A percentile compares a stretch with the other conserved stretches of the same genome.
These are phyloP conservation scores for Pestalotiopsis sp. DNA, from an alignment of 2,329 filamentous ascomycete species.

Conservation along the genomic window DNA sequence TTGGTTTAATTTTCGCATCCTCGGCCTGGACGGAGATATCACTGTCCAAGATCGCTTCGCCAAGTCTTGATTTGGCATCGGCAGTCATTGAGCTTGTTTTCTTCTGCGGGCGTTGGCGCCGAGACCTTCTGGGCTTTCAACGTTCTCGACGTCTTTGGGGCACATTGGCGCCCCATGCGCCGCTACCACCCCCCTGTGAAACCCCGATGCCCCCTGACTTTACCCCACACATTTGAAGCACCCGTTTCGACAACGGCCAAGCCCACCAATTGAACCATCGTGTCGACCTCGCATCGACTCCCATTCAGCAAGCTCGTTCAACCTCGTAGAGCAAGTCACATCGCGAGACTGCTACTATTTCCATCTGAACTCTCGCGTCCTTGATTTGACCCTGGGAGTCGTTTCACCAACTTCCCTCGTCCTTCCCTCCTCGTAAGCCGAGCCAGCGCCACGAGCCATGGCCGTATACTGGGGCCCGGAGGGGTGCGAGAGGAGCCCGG, in stretches of 20 bases:
- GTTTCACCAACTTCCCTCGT: neutral
- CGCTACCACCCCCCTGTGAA: neutral
- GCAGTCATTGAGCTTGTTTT: neutral
- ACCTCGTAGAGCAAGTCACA: neutral
- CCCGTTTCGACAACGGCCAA: constrained; percentile 1
- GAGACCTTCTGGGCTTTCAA: neutral
- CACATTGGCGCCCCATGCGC: neutral
- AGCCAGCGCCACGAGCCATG: neutral
- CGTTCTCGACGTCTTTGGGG: neutral
- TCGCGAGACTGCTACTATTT: neutral
- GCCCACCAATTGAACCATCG: constrained; percentile 3
- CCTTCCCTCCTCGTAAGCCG: neutral
- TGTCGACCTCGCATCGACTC: neutral
- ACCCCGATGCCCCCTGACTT: neutral
- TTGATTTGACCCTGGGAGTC: neutral
- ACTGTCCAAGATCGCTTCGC: neutral
- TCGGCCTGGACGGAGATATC: neutral
- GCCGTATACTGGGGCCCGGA: neutral
- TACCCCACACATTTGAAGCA: constrained; percentile 9
- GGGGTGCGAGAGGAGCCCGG: neutral
- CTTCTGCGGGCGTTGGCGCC: neutral
- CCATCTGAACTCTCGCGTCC: neutral
- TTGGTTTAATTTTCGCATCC: neutral
- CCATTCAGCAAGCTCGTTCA: neutral
- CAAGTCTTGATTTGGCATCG: neutral